Percentiles rank a stretch among this genome's conserved stretches.
phyloP scores from a whole-genome alignment of 495 filamentous ascomycete genomes.

The Annulohypoxylon bovei region DNA sequence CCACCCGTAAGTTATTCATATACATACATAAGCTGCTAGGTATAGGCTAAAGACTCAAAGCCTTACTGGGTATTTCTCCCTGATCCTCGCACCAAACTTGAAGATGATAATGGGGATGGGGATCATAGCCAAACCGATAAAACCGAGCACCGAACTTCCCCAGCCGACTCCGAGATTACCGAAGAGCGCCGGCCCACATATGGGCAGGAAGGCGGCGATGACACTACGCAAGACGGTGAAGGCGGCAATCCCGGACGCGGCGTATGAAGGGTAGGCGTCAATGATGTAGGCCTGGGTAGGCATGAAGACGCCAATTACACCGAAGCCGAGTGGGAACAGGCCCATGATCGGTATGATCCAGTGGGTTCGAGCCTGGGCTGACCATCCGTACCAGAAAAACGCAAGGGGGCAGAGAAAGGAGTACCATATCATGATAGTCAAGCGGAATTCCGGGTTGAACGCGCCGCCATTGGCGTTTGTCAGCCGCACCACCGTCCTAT shows the following conservation, averaged over 20 bases:
- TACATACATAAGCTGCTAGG: not conserved
- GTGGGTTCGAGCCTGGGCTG: conserved; percentile 47
- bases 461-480: conserved; percentile 59
- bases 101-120: conserved; percentile 54
- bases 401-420: conserved; percentile 54
- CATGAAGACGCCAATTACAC: conserved; percentile 61
- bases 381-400: conserved; percentile 65
- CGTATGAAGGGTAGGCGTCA: conserved; percentile 65
- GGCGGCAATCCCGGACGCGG: conserved; percentile 65
- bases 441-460: conserved; percentile 66
- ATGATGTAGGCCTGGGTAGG: conserved; percentile 66
- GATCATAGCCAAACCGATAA: conserved; percentile 56
- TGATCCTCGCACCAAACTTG: conserved; percentile 37
- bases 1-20: not conserved
- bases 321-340: conserved; percentile 60
- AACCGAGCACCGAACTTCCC: conserved; percentile 65
- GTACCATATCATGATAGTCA: conserved; percentile 52
- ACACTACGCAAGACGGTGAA: conserved; percentile 61
- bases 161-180: conserved; percentile 61
- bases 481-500: conserved; percentile 56
- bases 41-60: conserved; percentile 11
- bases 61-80: conserved; percentile 41
- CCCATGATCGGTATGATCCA: conserved; percentile 67
- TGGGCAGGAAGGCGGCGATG: conserved; percentile 64
- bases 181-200: conserved; percentile 63